Evolutionary conservation across 1,284 basidiomycete genomes (phyloP), one percentile per base, ranked within the genome.

Genomic region (Chondrostereum purpureum): DNA sequence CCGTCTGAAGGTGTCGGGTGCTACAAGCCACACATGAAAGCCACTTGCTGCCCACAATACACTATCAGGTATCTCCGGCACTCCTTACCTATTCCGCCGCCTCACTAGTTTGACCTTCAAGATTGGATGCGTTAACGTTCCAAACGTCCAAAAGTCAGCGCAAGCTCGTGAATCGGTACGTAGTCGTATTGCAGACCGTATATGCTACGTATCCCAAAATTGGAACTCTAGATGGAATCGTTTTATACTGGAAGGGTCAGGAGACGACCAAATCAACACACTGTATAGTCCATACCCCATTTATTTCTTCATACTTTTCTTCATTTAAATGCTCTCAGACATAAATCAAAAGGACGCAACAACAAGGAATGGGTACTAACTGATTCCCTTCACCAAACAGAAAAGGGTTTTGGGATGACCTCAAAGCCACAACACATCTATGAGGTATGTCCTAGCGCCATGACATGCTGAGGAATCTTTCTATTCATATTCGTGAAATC

Each of bases 21-120:
- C 57, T 90, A 88, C 62, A 91, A 90, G 54, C 92, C 92, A 2
- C 81, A 94, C 61, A 72, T 93, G 65, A 75, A 69, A 51, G 64
- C 68, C 5, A 88, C 91, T 3, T 97, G 94, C 60, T 97, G 94
- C 60, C 90, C 92, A 0, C 89, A 92, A 52, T 95, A 94, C 59
- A 91, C 92, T 0, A 96, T 96, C 62, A 86, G 79, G 78, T 88
- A 53, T 42, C 66, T 58, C 20, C n/a, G n/a, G n/a, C n/a, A n/a
- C n/a, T n/a, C n/a, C n/a, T n/a, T n/a, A n/a, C n/a, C n/a, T n/a
- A n/a, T n/a, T n/a, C n/a, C 22, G 27, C 13, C 47, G 22, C 21
- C 44, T 44, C 42, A 27, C 39, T 23, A 21, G 36, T 16, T 31
- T 43, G 51, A 31, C 21, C 23, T 31, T 19, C 35, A 23, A 90